Evolutionary conservation across 352 stramenopile genomes (phyloP), one percentile per base, ranked within the genome.

Genomic region (Halophytophthora batemanensis): DNA sequence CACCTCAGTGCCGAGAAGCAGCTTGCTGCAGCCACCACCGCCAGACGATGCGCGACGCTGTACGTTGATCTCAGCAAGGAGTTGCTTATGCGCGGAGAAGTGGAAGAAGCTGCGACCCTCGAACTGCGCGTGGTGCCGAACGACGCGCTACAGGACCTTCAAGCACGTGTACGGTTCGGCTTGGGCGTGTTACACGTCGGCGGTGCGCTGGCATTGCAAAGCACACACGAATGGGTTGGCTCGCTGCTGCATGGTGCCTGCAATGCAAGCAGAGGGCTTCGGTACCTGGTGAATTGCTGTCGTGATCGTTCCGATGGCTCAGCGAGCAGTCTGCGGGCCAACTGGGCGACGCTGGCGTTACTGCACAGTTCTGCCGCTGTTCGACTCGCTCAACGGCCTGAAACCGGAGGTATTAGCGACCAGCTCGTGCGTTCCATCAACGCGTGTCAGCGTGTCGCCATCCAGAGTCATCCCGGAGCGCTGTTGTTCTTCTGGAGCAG

Each of bases 401-500:
- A 53, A 2, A 11, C 17, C 23, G 47, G 45, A 46, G 13, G 29
- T 13, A 29, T 33, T 23, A 38, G 41, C 12, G 46, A 46, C 17
- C 34, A 48, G 15, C 7, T 59, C 22, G 29, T 35, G 25, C 41
- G 11, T 45, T 12, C 22, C 19, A 53, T 59, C 18, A 19, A 2
- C 15, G 38, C 4, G 11, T 45, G 48, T 23, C 67, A 65, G 14
- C 53, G 37, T 11, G 34, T 51, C 8, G 54, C 33, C 14, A 31
- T 70, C 12, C 35, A 61, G 36, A 45, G 58, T 5, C 67, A 64
- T 17, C 68, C 68, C 2, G 40, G 57, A 22, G 55, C 57, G n/a
- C 38, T 77, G 3, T n/a, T 77, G 14, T 69, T 74, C n/a, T 57
- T 70, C 6, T 77, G 68, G 68, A 71, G 57, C 10, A 42, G 52